These are phyloP conservation scores for Lathyrus sativus DNA, from an alignment of 306 rosid species.

Conservation along the genomic window DNA sequence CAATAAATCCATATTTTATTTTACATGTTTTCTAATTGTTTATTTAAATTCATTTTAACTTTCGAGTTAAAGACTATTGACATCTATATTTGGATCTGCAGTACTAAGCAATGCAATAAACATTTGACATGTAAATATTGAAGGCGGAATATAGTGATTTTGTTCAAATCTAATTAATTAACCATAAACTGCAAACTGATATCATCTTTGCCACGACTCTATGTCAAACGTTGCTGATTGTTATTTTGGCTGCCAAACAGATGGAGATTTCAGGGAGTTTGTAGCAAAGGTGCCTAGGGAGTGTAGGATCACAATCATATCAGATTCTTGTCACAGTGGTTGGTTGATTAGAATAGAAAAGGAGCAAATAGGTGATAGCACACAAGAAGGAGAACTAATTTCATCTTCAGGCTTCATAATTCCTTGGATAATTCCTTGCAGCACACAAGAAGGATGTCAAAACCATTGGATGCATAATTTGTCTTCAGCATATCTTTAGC, in stretches of 20 bases:
- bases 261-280: constrained; percentile 71
- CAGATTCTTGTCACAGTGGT: constrained; percentile 88
- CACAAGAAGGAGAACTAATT: constrained; percentile 23
- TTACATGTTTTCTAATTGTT: too few relatives aligned
- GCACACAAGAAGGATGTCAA: too few relatives aligned
- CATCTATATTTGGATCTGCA: too few relatives aligned
- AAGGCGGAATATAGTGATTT: background rate
- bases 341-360: constrained; percentile 63
- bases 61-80: too few relatives aligned
- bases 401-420: constrained; percentile 35
- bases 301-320: constrained; percentile 64
- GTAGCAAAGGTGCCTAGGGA: constrained; percentile 58
- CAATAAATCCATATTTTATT: too few relatives aligned
- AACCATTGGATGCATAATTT: too few relatives aligned
- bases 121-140: background rate
- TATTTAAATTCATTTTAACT: too few relatives aligned
- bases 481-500: too few relatives aligned
- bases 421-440: too few relatives aligned
- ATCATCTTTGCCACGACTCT: background rate
- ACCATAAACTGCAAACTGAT: background rate
- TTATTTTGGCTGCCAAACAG: constrained; percentile 37
- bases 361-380: constrained; percentile 85
- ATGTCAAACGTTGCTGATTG: too few relatives aligned
- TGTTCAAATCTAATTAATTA: background rate
- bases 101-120: background rate